A percentile compares a stretch with the other conserved stretches of the same genome.
phyloP scores from a whole-genome alignment of 1,284 basidiomycete genomes.

The Irpex lacteus region DNA sequence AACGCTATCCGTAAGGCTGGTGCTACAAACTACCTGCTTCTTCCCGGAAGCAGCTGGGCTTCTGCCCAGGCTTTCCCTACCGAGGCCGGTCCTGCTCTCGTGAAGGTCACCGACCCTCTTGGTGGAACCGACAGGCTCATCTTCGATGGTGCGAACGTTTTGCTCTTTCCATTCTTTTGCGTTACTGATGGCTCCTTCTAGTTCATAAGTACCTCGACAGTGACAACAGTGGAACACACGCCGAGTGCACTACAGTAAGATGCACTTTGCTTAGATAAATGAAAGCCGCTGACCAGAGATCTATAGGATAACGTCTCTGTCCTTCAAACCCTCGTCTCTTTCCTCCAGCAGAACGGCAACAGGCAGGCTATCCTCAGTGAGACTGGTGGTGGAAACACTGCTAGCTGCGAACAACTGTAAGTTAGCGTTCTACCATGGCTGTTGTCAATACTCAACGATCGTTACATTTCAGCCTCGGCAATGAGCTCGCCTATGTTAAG shows the following conservation, averaged over 20 bases:
- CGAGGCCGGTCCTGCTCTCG: conserved; percentile 48
- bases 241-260: conserved; percentile 41
- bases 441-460: not conserved
- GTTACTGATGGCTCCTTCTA: conserved; percentile 19
- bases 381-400: conserved; percentile 55
- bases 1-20: conserved; percentile 49
- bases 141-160: conserved; percentile 42
- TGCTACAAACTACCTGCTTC: conserved; percentile 44
- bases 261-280: not conserved
- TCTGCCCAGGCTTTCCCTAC: conserved; percentile 48
- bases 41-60: conserved; percentile 41
- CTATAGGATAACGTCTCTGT: conserved; percentile 43
- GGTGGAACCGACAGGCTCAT: conserved; percentile 48
- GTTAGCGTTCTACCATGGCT: not conserved
- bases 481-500: conserved; percentile 47
- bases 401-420: conserved; percentile 44
- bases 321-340: conserved; percentile 42
- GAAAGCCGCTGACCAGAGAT: not conserved
- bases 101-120: conserved; percentile 53
- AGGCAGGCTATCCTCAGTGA: conserved; percentile 57
- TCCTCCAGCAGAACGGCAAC: conserved; percentile 46
- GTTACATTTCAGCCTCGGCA: conserved; percentile 31
- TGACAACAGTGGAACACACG: conserved; percentile 54
- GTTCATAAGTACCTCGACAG: conserved; percentile 63
- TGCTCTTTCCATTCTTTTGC: not conserved